These are phyloP conservation scores for Erysimum cheiri DNA, from an alignment of 441 rosid species.

Conservation along the genomic window DNA sequence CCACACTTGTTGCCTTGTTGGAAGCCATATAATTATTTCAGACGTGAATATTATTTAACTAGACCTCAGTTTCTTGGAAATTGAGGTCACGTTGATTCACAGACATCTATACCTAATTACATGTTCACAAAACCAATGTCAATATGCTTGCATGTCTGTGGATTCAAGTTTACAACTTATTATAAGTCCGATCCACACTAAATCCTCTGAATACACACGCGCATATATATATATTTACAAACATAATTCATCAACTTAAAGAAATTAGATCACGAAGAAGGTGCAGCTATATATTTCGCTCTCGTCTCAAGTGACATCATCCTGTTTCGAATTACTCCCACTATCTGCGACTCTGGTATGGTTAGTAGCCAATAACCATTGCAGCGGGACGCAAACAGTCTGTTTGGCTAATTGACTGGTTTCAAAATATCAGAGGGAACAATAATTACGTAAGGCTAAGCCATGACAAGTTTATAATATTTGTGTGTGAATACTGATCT, in stretches of 20 bases:
- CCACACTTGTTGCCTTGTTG: slow-evolving; percentile 16
- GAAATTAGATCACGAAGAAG: neutral
- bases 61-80: slow-evolving; percentile 21
- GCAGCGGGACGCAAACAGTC: neutral
- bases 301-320: slow-evolving; percentile 5
- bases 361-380: neutral
- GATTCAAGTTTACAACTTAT: slow-evolving; percentile 12
- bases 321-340: neutral
- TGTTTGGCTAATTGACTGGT: neutral
- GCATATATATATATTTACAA: neutral
- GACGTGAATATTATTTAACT: neutral
- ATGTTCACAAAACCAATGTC: slow-evolving; percentile 18
- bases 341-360: neutral
- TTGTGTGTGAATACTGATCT: neutral
- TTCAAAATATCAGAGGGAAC: neutral
- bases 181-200: neutral
- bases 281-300: neutral
- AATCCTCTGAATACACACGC: neutral
- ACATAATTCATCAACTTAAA: slow-evolving; percentile 3
- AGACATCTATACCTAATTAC: slow-evolving; percentile 23
- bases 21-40: neutral
- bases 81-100: slow-evolving; percentile 21
- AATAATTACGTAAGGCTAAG: neutral
- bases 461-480: neutral
- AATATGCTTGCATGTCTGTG: slow-evolving; percentile 9